Base-by-base conservation (phyloP, 2,329 filamentous ascomycete species). In the Sclerotinia sclerotiorum region DNA sequence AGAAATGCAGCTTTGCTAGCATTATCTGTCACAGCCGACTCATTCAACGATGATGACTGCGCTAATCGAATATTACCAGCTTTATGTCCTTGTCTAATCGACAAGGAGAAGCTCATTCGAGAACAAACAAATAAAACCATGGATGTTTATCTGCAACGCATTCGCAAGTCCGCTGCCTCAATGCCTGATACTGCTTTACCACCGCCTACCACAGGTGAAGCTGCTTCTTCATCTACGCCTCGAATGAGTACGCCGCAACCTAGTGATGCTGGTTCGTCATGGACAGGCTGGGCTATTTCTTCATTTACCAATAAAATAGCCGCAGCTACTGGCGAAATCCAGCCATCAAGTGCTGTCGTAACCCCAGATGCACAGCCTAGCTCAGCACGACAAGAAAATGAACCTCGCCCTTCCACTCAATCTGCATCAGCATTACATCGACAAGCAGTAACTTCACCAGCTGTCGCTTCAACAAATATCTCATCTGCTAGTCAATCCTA, bases 271-370 rank as follows among this genome's bases (percentile, higher is more conserved):
- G 57, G 56, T n/a, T 88, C 88, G 3, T 84, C 85, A 5, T 98
- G 95, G 95, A 88, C 95, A 1, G 95, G 95, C 17, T 99, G 95
- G 95, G 95, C 95, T 1, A 97, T 99, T 67, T 98, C 95, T 0
- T 97, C 93, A 1, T 99, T 99, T 77, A 98, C 95, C 2, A 98
- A 98, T 80, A 97, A 97, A 76, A 79, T 98, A 17, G 89, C 92
- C 1, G 81, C 91, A 0, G 93, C 93, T 0, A 90, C 90, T 11
- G 95, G 95, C 24, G 91, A 97, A 68, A 99, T 99, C 71, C 85
- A 94, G 76, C 17, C 81, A 60, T 79, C 77, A 42, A 79, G 82
- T 65, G 84, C 84, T 70, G 78, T 80, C 2, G 75, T 82, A 3
- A 75, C 80, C 0, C 76, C 81, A 17, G 79, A 84, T 27, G 79